These are phyloP conservation scores for Actinomucor elegans DNA, from an alignment of 371 early-diverging fungal species.

Conservation along the genomic window DNA sequence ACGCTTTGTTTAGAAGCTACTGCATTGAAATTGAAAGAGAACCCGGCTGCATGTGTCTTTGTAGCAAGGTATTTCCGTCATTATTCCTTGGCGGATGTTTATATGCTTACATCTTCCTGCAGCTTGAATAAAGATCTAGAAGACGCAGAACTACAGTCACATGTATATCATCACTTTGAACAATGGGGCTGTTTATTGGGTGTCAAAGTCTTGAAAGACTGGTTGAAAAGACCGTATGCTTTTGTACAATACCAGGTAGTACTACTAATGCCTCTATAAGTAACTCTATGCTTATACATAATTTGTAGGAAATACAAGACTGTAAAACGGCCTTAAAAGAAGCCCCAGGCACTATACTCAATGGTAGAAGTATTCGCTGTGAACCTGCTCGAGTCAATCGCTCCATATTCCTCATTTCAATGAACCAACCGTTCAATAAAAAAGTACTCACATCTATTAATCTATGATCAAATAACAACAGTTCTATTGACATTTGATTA, in stretches of 20 bases:
- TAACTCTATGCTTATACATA: too few species aligned
- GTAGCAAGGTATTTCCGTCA: conserved; percentile 47
- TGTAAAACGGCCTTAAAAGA: conserved; percentile 66
- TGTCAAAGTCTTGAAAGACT: conserved; percentile 82
- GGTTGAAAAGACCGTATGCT: conserved; percentile 79
- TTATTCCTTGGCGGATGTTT: neutral
- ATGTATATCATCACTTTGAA: conserved; percentile 65
- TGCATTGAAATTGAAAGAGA: conserved; percentile 21
- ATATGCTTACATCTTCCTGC: neutral
- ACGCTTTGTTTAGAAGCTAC: too few species aligned
- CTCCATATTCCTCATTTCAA: conserved; percentile 66
- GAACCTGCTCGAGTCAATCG: conserved; percentile 86
- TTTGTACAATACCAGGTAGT: conserved; percentile 83
- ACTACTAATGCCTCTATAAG: too few species aligned
- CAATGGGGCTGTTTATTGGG: conserved; percentile 70
- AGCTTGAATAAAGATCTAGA: conserved; percentile 14
- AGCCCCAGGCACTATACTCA: conserved; percentile 68
- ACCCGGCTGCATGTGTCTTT: conserved; percentile 57
- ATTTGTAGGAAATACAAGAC: conserved; percentile 38
- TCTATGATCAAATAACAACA: too few species aligned
- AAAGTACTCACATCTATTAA: too few species aligned
- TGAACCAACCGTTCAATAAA: conserved; percentile 39
- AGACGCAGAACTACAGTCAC: conserved; percentile 50
- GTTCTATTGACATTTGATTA: too few species aligned
- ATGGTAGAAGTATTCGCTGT: conserved; percentile 77